Conservation (phyloP, 1,284 basidiomycete genomes). For the Irpex sp. region DNA sequence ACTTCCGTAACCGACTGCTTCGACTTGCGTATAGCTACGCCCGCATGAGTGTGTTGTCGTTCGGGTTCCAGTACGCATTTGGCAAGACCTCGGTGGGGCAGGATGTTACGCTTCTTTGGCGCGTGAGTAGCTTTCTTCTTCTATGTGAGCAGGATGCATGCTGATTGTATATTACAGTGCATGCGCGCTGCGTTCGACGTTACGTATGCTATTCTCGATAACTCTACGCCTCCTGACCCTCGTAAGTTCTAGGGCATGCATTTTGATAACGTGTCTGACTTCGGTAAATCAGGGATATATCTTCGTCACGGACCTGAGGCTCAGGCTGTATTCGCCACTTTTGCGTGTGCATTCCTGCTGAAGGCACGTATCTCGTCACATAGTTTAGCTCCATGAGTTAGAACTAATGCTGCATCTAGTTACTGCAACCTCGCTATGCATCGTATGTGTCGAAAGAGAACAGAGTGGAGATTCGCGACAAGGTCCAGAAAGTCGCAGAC, state of each 20-base stretch:
- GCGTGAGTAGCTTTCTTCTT: slow-evolving; percentile 41
- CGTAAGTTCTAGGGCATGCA: slow-evolving; percentile 34
- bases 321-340: slow-evolving; percentile 82
- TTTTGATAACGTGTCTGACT: slow-evolving; percentile 3
- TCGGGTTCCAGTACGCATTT: slow-evolving; percentile 74
- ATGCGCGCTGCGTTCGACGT: slow-evolving; percentile 60
- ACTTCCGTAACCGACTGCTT: slow-evolving; percentile 62
- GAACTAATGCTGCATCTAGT: slow-evolving; percentile 31
- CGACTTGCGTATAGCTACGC: slow-evolving; percentile 66
- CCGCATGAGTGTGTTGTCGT: slow-evolving; percentile 65
- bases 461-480: slow-evolving; percentile 54
- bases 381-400: neutral
- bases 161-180: slow-evolving; percentile 36
- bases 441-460: slow-evolving; percentile 51
- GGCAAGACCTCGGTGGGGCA: slow-evolving; percentile 47
- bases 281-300: slow-evolving; percentile 40
- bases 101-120: slow-evolving; percentile 63
- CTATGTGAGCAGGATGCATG: neutral
- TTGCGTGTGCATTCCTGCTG: slow-evolving; percentile 77
- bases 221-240: slow-evolving; percentile 52
- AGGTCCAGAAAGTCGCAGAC: slow-evolving; percentile 64
- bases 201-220: slow-evolving; percentile 59
- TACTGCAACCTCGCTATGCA: slow-evolving; percentile 71
- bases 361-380: slow-evolving; percentile 44
- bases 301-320: slow-evolving; percentile 79